Base-by-base conservation (phyloP, 2,329 filamentous ascomycete genomes). In the Sporothrix dimorphospora region DNA sequence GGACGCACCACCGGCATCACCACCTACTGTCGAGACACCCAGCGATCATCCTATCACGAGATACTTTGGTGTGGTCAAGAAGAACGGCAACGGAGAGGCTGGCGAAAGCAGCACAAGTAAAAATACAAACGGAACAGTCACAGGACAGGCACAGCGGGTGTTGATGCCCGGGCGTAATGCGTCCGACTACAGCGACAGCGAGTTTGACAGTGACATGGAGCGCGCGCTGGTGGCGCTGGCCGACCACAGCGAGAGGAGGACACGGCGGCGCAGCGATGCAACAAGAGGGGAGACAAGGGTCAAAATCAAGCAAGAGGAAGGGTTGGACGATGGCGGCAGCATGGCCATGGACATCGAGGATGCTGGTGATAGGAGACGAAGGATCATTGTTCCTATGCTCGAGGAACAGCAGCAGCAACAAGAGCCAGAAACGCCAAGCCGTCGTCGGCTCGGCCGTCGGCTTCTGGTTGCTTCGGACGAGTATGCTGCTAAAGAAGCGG, bases 141-240 rank as follows among this genome's bases (percentile, higher is more conserved):
- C 63, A 11, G 11, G 38, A 14, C 45, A 27, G n/a, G 45, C 34
- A 4, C 67, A 27, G 14, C 55, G 19, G 16, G 12, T 5, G 24
- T 6, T 27, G 2, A 38, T 21, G 6, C n/a, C 40, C 12, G 40
- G 47, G 16, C 57, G 30, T 24, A 69, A 47, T 45, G 51, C 68
- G 34, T 69, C 61, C 53, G 67, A 71, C 69, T 72, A 70, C 55
- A 63, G 51, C 70, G 73, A 67, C 71, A 65, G 61, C 59, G 55
- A 70, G 21, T 68, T 74, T 14, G 75, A 76, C 72, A 75, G 74
- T 72, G 75, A 76, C 14, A 73, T 71, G 65, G 75, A 75, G 59
- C 72, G 74, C 4, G 73, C 57, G 19, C 21, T 75, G 27, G 45
- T 73, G 11, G 75, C 75, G 16, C 67, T 76, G 51, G 68, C 72